Evolutionary conservation across 495 filamentous ascomycete genomes (phyloP).

Genomic region (Penicillium parvum): DNA sequence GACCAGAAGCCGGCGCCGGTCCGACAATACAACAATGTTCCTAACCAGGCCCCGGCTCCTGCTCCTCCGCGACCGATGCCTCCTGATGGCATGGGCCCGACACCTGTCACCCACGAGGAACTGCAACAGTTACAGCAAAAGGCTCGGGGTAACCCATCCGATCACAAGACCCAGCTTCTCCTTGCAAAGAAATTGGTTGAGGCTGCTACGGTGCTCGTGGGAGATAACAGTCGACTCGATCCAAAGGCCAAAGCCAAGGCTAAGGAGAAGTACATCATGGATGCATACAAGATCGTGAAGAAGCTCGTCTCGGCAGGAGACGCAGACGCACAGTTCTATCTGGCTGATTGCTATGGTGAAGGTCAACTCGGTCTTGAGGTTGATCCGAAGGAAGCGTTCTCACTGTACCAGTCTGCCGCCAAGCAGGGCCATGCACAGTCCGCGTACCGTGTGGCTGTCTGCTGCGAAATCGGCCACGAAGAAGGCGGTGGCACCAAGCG

Average conservation of each 20-base stretch:
- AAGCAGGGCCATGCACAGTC: conserved; percentile 80
- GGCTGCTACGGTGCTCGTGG: conserved; percentile 71
- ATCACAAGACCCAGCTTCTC: conserved; percentile 63
- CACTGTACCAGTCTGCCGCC: conserved; percentile 87
- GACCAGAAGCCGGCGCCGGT: conserved; percentile 66
- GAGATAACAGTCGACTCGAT: conserved; percentile 65
- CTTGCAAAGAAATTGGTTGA: conserved; percentile 85
- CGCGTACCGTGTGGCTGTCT: conserved; percentile 93
- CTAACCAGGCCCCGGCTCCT: conserved; percentile 20
- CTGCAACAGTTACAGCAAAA: conserved; percentile 65
- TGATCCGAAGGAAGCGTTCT: conserved; percentile 87
- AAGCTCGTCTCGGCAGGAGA: conserved; percentile 67
- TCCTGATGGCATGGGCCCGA: conserved; percentile 23
- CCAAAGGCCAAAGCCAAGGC: conserved; percentile 67
- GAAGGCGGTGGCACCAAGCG: conserved; percentile 87
- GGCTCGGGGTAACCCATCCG: conserved; percentile 64
- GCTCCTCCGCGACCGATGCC: conserved; percentile 28
- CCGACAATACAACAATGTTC: conserved; percentile 60
- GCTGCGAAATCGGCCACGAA: conserved; percentile 94
- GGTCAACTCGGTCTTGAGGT: conserved; percentile 64
- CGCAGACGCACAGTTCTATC: conserved; percentile 86
- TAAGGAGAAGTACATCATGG: conserved; percentile 76
- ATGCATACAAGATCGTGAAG: conserved; percentile 86
- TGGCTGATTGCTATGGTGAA: conserved; percentile 85
- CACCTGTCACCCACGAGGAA: conserved; percentile 71